Evolutionary conservation across 331 rosid species (phyloP).

Genomic region (Erythrophleum ivorense): DNA sequence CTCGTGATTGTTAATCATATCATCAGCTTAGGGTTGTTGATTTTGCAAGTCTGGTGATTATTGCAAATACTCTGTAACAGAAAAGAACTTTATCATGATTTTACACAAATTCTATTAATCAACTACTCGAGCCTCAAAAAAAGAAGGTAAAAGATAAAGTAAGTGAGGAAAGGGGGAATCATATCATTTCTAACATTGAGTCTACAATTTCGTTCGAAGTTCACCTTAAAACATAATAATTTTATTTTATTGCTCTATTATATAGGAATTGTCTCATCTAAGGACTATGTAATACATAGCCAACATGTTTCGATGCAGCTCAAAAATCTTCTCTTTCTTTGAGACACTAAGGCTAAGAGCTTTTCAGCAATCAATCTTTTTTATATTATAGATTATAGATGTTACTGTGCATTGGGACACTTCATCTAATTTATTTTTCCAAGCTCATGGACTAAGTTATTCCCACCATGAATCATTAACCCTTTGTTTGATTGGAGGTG

Average conservation of each 20-base stretch:
- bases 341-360: background rate
- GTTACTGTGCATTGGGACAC: background rate
- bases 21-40: background rate
- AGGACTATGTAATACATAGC: background rate
- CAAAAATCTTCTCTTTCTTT: background rate
- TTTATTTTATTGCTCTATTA: background rate
- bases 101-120: background rate
- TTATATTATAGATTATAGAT: background rate
- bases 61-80: background rate
- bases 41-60: background rate
- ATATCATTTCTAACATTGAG: too few relatives aligned
- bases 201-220: background rate
- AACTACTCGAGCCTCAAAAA: background rate
- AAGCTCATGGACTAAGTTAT: too few relatives aligned
- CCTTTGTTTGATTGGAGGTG: too few relatives aligned
- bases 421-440: background rate
- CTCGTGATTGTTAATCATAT: background rate
- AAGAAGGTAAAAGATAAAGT: background rate
- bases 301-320: background rate
- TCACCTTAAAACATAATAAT: background rate
- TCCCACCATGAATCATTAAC: too few relatives aligned
- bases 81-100: background rate
- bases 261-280: background rate
- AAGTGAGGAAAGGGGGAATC: background rate
- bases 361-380: background rate